Evolutionary conservation across 2,329 filamentous ascomycete genomes (phyloP).

Genomic region (Dothistroma pini): DNA sequence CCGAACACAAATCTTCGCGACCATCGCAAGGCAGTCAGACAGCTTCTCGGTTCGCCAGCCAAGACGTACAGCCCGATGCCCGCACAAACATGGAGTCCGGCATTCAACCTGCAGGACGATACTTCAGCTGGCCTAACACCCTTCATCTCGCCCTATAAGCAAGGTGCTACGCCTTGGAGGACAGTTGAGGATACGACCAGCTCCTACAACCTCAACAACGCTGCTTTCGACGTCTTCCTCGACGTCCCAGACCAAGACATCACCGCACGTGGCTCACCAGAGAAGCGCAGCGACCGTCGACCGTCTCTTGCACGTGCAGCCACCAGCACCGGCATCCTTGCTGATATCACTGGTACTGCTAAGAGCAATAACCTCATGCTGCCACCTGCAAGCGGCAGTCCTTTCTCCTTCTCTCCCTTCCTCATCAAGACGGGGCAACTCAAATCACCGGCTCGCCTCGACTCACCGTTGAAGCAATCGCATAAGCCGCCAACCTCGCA

Average conservation of each 20-base stretch:
- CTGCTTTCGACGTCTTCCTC: conserved; percentile 59
- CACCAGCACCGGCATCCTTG: conserved; percentile 58
- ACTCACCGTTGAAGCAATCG: conserved; percentile 34
- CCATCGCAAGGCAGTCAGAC: conserved; percentile 77
- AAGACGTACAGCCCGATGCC: conserved; percentile 51
- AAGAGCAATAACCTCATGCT: conserved; percentile 47
- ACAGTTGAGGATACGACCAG: conserved; percentile 25
- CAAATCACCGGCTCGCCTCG: conserved; percentile 29
- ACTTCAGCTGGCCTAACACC: conserved; percentile 51
- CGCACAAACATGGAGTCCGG: conserved; percentile 62
- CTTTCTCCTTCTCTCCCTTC: conserved; percentile 35
- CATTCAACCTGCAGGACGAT: conserved; percentile 64
- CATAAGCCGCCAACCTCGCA: conserved; percentile 21
- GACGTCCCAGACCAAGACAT: conserved; percentile 38
- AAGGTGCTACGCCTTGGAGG: conserved; percentile 35
- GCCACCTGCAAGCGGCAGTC: conserved; percentile 22
- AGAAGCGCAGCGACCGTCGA: conserved; percentile 60
- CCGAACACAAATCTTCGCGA: conserved; percentile 89
- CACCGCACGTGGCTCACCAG: conserved; percentile 59
- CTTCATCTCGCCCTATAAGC: conserved; percentile 32
- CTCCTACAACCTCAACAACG: conserved; percentile 27
- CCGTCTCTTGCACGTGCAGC: conserved; percentile 61
- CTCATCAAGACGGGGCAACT: conserved; percentile 22
- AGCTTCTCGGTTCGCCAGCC: conserved; percentile 76
- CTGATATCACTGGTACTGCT: conserved; percentile 56